Conservation (phyloP, 352 stramenopile species). For the Plasmopara viticola region DNA sequence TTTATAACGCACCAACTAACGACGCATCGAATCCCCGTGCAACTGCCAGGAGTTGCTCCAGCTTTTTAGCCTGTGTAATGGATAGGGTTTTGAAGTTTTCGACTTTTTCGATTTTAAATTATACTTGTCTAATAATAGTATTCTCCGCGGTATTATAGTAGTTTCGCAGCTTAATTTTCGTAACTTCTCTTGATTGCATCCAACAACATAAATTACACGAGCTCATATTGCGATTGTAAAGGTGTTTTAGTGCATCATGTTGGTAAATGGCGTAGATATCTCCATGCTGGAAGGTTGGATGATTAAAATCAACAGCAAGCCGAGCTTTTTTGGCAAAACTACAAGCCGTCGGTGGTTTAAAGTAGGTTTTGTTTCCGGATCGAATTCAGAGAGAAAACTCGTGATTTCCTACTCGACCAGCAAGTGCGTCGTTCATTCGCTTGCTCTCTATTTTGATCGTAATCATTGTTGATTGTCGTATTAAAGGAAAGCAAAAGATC, state of each 20-base stretch:
- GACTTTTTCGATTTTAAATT: neutral
- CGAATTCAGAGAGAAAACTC: conserved; percentile 49
- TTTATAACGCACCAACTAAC: conserved; percentile 36
- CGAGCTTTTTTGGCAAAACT: conserved; percentile 71
- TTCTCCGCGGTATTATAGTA: neutral
- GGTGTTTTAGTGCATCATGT: conserved; percentile 7
- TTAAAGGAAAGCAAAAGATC: conserved; percentile 64
- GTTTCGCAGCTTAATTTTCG: neutral
- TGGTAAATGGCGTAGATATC: conserved; percentile 78
- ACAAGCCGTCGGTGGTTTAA: conserved; percentile 75
- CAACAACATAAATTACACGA: too few relatives aligned
- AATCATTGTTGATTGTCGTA: neutral
- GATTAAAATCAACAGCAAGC: conserved; percentile 84
- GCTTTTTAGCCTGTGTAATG: conserved; percentile 10
- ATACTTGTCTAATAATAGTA: neutral
- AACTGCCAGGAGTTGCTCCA: conserved; percentile 16
- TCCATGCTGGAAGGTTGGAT: conserved; percentile 79
- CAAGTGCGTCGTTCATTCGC: conserved; percentile 41
- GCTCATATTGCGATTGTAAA: neutral
- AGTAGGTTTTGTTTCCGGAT: conserved; percentile 44
- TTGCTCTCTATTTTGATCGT: neutral
- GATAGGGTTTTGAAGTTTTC: neutral
- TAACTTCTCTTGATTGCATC: neutral
- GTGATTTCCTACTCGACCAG: conserved; percentile 76
- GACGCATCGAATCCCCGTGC: conserved; percentile 15